A percentile compares a stretch with the other conserved stretches of the same genome.
These are phyloP conservation scores for Chlorella sp. DNA, from an alignment of 139 green algal species.

Conservation along the genomic window DNA sequence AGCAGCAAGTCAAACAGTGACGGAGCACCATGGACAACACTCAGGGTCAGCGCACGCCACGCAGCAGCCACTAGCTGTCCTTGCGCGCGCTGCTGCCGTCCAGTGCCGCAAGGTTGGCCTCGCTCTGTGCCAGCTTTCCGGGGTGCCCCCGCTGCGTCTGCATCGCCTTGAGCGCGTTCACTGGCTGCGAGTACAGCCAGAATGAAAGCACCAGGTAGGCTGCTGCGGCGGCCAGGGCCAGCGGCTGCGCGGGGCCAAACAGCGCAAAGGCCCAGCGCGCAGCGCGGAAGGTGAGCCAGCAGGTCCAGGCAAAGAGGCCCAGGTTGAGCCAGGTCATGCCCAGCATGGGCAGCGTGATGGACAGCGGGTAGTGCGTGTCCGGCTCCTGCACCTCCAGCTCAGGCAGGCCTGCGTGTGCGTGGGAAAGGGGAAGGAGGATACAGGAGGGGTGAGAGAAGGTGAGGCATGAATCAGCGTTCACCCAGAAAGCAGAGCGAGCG, in stretches of 20 bases:
- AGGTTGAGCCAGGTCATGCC: neutral
- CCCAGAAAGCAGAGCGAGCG: too few relatives aligned
- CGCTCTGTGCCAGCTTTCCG: neutral
- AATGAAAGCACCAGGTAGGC: constrained; percentile 1
- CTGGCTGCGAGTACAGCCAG: constrained; percentile 16
- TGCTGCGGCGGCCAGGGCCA: neutral
- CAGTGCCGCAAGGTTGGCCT: neutral
- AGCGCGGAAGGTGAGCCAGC: neutral
- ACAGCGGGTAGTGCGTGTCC: neutral
- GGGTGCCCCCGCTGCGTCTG: neutral
- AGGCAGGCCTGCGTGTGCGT: constrained; percentile 28
- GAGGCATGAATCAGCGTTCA: too few relatives aligned
- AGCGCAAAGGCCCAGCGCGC: neutral
- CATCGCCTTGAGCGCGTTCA: constrained; percentile 1
- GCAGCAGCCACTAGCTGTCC: neutral
- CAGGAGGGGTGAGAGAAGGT: neutral
- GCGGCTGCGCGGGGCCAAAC: neutral
- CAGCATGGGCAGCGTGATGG: constrained; percentile 7
- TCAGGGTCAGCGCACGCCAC: neutral
- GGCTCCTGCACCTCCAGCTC: neutral
- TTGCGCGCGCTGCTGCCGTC: neutral
- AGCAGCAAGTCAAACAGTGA: too few relatives aligned
- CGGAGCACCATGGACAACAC: neutral
- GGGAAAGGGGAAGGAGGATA: neutral
- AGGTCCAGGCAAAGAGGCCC: neutral